phyloP scores from a whole-genome alignment of 176 grass and related monocot species.

The Urochloa ruziziensis region DNA sequence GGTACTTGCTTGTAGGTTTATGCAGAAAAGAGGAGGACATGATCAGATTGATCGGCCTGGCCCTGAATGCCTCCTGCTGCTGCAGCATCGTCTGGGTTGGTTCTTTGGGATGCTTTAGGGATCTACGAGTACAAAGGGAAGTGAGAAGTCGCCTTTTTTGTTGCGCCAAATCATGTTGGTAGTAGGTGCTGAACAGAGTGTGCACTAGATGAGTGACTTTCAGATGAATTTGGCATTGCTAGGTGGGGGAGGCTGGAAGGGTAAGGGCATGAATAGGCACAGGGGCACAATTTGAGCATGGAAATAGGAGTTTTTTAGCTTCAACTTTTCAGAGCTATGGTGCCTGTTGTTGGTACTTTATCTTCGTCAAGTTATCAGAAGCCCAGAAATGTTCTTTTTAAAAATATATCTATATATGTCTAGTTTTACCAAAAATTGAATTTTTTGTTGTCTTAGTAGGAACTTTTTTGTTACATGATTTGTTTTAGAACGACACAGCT shows the following conservation, averaged over 20 bases:
- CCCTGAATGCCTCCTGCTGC: conserved; percentile 13
- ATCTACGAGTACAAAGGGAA: conserved; percentile 9
- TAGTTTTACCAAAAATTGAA: not conserved
- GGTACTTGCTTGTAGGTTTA: conserved; percentile 15
- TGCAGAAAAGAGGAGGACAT: not conserved
- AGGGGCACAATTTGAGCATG: not conserved
- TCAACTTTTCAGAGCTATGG: conserved; percentile 4
- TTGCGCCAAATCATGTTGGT: conserved; percentile 12
- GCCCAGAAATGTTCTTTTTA: not conserved
- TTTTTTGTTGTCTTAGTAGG: not conserved
- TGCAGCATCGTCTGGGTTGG: conserved; percentile 9
- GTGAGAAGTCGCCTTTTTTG: not conserved
- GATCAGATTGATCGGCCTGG: conserved; percentile 1
- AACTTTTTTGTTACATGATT: not conserved
- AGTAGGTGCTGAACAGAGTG: not conserved
- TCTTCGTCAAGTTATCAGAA: not conserved
- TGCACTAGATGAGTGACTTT: conserved; percentile 19
- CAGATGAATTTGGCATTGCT: conserved; percentile 30
- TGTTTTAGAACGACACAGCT: not conserved
- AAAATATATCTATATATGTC: not conserved
- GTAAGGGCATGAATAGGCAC: not conserved
- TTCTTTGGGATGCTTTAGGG: not conserved
- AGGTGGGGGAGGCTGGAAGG: conserved; percentile 12
- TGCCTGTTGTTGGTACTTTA: not conserved
- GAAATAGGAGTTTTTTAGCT: conserved; percentile 2